Base-by-base conservation (phyloP, 2,329 filamentous ascomycete genomes). In the Colletotrichum eleusines region DNA sequence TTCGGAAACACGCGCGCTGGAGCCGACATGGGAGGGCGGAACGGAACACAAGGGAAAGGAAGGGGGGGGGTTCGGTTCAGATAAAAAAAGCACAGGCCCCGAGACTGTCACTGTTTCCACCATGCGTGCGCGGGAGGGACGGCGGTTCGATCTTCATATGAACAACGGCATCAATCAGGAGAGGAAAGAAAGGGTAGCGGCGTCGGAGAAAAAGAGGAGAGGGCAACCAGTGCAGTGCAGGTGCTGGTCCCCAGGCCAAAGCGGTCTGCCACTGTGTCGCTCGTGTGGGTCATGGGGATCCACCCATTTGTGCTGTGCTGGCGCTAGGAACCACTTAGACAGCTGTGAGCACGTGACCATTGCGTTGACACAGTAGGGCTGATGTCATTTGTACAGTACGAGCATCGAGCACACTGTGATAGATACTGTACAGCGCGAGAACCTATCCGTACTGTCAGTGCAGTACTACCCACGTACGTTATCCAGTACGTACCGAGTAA, bases 401-500 rank as follows among this genome's bases (percentile, higher is more conserved):
- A 75, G 75, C 60, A 75, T 72, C 65, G 73, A 65, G 44, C 75
- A 76, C 62, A 76, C 72, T 67, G 73, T 73, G 8, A 11, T 16
- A 3, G 5, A 18, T 6, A 8, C 16, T 28, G 48, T 16, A 6
- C 14, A 6, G 4, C 7, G 44, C 5, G n/a, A 20, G 23, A n/a
- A 40, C 38, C 31, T n/a, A 33, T 33, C 31, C 50, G 61, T n/a
- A n/a, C n/a, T n/a, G 35, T 48, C n/a, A 33, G 7, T 33, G 31
- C n/a, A n/a, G n/a, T n/a, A n/a, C n/a, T n/a, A n/a, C n/a, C n/a
- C n/a, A n/a, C n/a, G n/a, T n/a, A n/a, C n/a, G n/a, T n/a, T n/a
- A n/a, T n/a, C n/a, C n/a, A n/a, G n/a, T n/a, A n/a, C n/a, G n/a
- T n/a, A n/a, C n/a, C n/a, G n/a, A n/a, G n/a, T n/a, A n/a, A n/a